Evolutionary conservation across 208 protist genomes (phyloP).

Genomic region (Leishmania mexicana): DNA sequence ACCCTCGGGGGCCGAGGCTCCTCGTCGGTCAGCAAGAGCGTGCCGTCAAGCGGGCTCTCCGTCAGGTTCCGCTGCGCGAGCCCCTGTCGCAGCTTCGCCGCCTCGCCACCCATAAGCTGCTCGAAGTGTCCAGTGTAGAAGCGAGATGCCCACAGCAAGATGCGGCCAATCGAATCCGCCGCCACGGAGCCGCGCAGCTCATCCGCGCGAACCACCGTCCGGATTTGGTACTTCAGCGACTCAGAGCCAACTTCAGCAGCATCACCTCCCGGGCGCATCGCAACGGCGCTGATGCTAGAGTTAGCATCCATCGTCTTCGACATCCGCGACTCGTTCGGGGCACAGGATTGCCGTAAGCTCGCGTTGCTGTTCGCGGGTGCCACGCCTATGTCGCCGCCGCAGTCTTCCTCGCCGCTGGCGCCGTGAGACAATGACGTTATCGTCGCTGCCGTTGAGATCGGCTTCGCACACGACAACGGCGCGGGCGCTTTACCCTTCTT

Average conservation of each 20-base stretch:
- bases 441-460: not conserved
- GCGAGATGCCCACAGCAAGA: slow-evolving; percentile 52
- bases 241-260: not conserved
- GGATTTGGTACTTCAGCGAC: slow-evolving; percentile 26
- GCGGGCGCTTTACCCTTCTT: not conserved
- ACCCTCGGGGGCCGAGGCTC: slow-evolving; percentile 27
- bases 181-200: slow-evolving; percentile 36
- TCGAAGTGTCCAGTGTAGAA: slow-evolving; percentile 38
- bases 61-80: slow-evolving; percentile 46
- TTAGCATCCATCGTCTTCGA: not conserved
- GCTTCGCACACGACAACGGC: not conserved
- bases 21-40: slow-evolving; percentile 20
- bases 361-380: not conserved
- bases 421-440: slow-evolving; percentile 1
- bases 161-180: slow-evolving; percentile 30
- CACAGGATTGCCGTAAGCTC: not conserved
- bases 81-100: slow-evolving; percentile 44
- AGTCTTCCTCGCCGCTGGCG: not conserved
- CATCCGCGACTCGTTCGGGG: not conserved
- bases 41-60: slow-evolving; percentile 40
- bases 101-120: slow-evolving; percentile 35
- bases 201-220: slow-evolving; percentile 39
- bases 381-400: not conserved
- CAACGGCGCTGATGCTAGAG: too few species aligned
- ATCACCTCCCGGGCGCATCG: not conserved